Conservation (phyloP, 257 asterid species). For the Paulownia fortunei region DNA sequence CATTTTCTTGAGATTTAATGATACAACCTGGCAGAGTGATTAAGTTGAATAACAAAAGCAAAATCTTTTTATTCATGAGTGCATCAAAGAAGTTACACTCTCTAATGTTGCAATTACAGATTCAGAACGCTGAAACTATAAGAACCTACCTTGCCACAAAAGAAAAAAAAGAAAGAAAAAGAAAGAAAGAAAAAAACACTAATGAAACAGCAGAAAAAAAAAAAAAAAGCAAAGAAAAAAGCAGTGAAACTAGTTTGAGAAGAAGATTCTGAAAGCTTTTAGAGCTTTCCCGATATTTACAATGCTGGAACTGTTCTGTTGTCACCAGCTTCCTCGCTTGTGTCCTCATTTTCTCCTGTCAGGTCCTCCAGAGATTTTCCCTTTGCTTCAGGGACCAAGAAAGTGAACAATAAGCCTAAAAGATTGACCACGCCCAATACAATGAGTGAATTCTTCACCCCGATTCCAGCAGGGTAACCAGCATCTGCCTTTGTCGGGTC, state of each 20-base stretch:
- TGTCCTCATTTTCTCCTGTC: constrained; percentile 34
- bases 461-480: constrained; percentile 19
- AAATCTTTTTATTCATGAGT: not conserved
- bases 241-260: not conserved
- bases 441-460: constrained; percentile 1
- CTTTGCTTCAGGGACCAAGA: constrained; percentile 71
- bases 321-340: not conserved
- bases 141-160: not conserved
- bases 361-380: constrained; percentile 53
- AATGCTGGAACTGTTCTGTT: not conserved
- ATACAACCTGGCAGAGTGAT: no score
- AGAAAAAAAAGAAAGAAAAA: not conserved
- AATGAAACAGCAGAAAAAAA: not conserved
- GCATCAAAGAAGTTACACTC: not conserved
- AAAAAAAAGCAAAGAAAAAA: not conserved
- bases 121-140: not conserved
- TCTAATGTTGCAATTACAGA: not conserved
- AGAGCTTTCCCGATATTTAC: no score
- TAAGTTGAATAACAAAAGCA: not conserved
- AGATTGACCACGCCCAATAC: constrained; percentile 40
- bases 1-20: not conserved
- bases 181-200: not conserved
- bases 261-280: not conserved
- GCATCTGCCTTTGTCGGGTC: constrained; percentile 12
- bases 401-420: constrained; percentile 54